Conservation (phyloP, 2,329 filamentous ascomycete genomes). For the Xylaria multiplex region DNA sequence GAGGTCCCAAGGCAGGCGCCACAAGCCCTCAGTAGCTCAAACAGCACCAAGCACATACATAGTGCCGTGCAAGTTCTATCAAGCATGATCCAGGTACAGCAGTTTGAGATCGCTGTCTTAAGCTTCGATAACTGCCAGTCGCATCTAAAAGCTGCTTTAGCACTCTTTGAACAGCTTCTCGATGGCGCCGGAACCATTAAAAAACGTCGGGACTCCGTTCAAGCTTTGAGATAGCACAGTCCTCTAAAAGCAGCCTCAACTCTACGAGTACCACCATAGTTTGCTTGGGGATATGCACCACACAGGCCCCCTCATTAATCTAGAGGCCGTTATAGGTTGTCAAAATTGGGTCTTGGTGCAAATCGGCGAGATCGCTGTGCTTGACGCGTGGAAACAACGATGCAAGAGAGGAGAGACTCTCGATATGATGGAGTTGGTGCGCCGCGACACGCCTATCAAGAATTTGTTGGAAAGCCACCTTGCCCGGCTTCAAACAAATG, state of each 20-base stretch:
- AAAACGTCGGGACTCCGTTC: neutral
- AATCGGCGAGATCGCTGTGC: conserved; percentile 36
- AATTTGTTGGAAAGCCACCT: conserved; percentile 28
- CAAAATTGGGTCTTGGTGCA: conserved; percentile 42
- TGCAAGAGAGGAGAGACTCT: conserved; percentile 34
- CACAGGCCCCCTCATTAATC: conserved; percentile 32
- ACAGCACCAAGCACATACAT: conserved; percentile 37
- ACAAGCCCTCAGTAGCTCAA: conserved; percentile 38
- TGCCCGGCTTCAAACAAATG: conserved; percentile 5
- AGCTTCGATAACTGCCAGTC: conserved; percentile 50
- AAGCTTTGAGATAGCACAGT: conserved; percentile 43
- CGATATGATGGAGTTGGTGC: conserved; percentile 38
- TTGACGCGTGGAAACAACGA: conserved; percentile 40
- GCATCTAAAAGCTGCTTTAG: conserved; percentile 49
- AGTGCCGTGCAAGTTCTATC: conserved; percentile 46
- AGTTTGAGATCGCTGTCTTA: conserved; percentile 48
- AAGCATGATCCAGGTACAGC: conserved; percentile 51
- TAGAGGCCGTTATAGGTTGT: conserved; percentile 37
- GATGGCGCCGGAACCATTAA: conserved; percentile 25
- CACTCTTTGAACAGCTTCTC: conserved; percentile 47
- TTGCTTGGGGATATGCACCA: conserved; percentile 36
- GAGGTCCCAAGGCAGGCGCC: conserved; percentile 38
- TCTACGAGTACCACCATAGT: conserved; percentile 43
- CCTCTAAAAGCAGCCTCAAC: conserved; percentile 46
- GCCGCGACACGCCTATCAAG: conserved; percentile 36